phyloP scores from a whole-genome alignment of 805 yeast genomes.

The Saccharomycopsis selenospora region DNA sequence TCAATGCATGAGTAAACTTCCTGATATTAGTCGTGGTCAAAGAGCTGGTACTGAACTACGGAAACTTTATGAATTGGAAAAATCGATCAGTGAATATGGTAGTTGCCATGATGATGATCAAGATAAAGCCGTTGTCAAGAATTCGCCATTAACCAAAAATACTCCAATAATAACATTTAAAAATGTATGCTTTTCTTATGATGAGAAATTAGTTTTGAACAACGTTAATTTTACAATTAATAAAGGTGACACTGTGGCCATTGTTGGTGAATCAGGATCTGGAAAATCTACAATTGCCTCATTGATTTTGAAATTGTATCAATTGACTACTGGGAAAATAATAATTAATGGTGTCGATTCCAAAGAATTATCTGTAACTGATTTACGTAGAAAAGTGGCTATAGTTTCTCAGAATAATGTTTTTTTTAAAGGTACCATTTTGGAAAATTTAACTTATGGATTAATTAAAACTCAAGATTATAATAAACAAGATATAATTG shows the following conservation, averaged over 20 bases:
- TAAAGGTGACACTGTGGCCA: slow-evolving; percentile 48
- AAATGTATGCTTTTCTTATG: slow-evolving; percentile 3
- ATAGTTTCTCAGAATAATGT: slow-evolving; percentile 71
- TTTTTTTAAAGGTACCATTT: slow-evolving; percentile 67
- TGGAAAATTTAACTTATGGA: slow-evolving; percentile 67
- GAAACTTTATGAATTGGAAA: slow-evolving; percentile 27
- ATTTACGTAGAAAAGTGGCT: slow-evolving; percentile 48
- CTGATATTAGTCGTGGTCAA: slow-evolving; percentile 74
- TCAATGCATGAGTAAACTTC: slow-evolving; percentile 55
- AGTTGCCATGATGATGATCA: too few relatives aligned
- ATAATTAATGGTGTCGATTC: slow-evolving; percentile 43
- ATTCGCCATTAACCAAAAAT: not conserved
- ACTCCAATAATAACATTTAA: not conserved
- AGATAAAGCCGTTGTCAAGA: too few relatives aligned
- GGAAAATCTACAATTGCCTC: slow-evolving; percentile 80
- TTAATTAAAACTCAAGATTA: slow-evolving; percentile 27
- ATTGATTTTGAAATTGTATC: slow-evolving; percentile 49
- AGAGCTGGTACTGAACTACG: slow-evolving; percentile 53
- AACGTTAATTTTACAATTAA: slow-evolving; percentile 37
- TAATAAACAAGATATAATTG: slow-evolving; percentile 27
- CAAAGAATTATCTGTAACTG: slow-evolving; percentile 35
- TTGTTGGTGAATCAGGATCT: slow-evolving; percentile 82
- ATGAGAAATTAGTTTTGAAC: slow-evolving; percentile 30
- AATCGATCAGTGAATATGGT: slow-evolving; percentile 28
- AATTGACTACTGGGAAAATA: slow-evolving; percentile 34